phyloP scores from a whole-genome alignment of 345 rosid genomes.

The Combretum micranthum region DNA sequence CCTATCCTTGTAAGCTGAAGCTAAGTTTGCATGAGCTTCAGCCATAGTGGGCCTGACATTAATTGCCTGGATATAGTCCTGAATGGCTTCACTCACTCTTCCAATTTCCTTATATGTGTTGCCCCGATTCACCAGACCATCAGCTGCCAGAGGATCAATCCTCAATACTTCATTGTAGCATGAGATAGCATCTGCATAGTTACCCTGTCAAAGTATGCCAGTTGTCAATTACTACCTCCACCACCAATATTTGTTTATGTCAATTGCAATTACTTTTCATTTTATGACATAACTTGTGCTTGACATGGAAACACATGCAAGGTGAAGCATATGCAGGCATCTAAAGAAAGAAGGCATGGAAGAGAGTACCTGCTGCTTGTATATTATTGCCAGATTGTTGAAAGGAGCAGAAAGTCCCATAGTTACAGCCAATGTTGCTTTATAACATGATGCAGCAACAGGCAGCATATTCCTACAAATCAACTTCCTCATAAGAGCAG shows the following conservation, averaged over 20 bases:
- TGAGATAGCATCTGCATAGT: slow-evolving; percentile 86
- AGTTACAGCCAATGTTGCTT: slow-evolving; percentile 85
- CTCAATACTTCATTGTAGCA: slow-evolving; percentile 97
- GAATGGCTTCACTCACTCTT: slow-evolving; percentile 91
- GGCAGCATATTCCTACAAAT: slow-evolving; percentile 66
- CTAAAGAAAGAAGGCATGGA: background rate
- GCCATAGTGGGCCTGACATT: slow-evolving; percentile 85
- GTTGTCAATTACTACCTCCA: too few species aligned
- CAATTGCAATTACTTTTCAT: too few species aligned
- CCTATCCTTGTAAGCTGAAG: slow-evolving; percentile 99
- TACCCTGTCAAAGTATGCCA: slow-evolving; percentile 48
- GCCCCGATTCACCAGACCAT: slow-evolving; percentile 96
- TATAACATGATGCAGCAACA: slow-evolving; percentile 78
- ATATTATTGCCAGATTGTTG: slow-evolving; percentile 90
- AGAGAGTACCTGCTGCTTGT: slow-evolving; percentile 82
- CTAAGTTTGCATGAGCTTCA: slow-evolving; percentile 99
- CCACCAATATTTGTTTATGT: too few species aligned
- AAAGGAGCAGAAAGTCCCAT: slow-evolving; percentile 97
- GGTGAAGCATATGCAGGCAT: background rate
- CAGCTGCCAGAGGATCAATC: slow-evolving; percentile 96
- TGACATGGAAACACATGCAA: background rate
- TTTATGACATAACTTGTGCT: too few species aligned
- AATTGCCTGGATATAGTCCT: slow-evolving; percentile 83
- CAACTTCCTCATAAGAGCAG: slow-evolving; percentile 10
- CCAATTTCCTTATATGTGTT: slow-evolving; percentile 97